A percentile compares a stretch with the other conserved stretches of the same genome.
Evolutionary conservation across 768 basidiomycete genomes (phyloP).

Genomic region (Fibroporia radiculosa): DNA sequence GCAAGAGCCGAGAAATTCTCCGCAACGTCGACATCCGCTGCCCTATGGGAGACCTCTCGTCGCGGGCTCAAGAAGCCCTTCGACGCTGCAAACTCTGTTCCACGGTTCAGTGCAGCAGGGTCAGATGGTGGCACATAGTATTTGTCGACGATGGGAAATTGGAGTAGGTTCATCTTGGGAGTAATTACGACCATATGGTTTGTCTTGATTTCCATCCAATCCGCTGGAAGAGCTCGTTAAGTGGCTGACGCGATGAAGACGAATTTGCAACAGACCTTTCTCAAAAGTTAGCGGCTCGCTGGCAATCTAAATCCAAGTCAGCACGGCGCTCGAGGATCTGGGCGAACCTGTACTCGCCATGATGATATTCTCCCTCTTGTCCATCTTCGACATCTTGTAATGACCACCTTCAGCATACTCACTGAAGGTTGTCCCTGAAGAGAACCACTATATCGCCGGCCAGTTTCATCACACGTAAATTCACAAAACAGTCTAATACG

Average conservation of each 20-base stretch:
- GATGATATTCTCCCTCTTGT: slow-evolving; percentile 94
- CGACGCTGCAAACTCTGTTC: slow-evolving; percentile 76
- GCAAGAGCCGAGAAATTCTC: slow-evolving; percentile 7
- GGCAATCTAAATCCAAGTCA: slow-evolving; percentile 47
- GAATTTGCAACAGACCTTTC: slow-evolving; percentile 45
- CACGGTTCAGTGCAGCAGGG: slow-evolving; percentile 59
- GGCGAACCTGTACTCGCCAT: slow-evolving; percentile 43
- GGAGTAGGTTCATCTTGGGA: slow-evolving; percentile 89
- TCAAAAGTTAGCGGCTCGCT: slow-evolving; percentile 97
- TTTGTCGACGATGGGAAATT: slow-evolving; percentile 91
- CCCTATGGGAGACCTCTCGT: slow-evolving; percentile 20
- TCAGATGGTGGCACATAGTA: slow-evolving; percentile 87
- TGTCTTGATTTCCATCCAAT: slow-evolving; percentile 99
- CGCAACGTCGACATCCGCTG: background rate
- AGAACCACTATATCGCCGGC: slow-evolving; percentile 68
- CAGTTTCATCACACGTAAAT: background rate
- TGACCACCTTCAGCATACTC: slow-evolving; percentile 85
- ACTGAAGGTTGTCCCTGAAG: slow-evolving; percentile 89
- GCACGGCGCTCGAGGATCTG: background rate
- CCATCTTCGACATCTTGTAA: slow-evolving; percentile 92
- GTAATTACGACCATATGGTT: slow-evolving; percentile 96
- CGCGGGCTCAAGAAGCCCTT: slow-evolving; percentile 77
- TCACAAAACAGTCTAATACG: slow-evolving; percentile 16
- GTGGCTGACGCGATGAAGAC: slow-evolving; percentile 1
- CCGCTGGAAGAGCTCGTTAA: slow-evolving; percentile 41